A percentile compares a stretch with the other conserved stretches of the same genome.
Evolutionary conservation across 2,329 filamentous ascomycete species (phyloP).

Genomic region (Erysiphe pulchra): DNA sequence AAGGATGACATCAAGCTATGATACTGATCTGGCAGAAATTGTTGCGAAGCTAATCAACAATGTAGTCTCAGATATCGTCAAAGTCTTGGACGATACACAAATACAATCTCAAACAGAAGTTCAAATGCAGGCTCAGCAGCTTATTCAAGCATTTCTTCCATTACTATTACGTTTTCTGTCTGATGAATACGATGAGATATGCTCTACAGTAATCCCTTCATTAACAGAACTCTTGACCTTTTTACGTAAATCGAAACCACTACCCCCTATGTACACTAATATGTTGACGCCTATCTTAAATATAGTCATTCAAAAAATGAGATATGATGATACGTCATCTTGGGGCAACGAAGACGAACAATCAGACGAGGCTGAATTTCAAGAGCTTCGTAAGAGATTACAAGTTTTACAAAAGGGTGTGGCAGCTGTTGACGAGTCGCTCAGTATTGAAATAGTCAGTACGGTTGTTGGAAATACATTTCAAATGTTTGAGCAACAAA

Average conservation of each 20-base stretch:
- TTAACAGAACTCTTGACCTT: conserved; percentile 82
- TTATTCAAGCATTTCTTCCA: conserved; percentile 63
- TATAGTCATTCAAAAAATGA: conserved; percentile 85
- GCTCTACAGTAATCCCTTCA: conserved; percentile 80
- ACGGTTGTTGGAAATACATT: conserved; percentile 76
- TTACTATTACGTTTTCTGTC: conserved; percentile 83
- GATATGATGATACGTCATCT: conserved; percentile 79
- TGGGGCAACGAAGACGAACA: conserved; percentile 91
- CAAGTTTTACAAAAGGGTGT: conserved; percentile 83
- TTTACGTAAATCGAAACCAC: conserved; percentile 50
- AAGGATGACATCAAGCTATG: conserved; percentile 64
- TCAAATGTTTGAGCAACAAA: conserved; percentile 47
- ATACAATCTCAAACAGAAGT: conserved; percentile 35
- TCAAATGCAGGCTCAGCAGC: conserved; percentile 50
- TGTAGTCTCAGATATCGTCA: conserved; percentile 64
- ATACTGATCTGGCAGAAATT: conserved; percentile 82
- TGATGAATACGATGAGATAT: conserved; percentile 95
- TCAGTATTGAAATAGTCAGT: conserved; percentile 75
- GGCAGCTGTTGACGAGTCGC: conserved; percentile 60
- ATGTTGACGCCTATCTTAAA: conserved; percentile 77
- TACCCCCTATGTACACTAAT: conserved; percentile 50
- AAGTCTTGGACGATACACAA: conserved; percentile 45
- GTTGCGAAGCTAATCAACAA: conserved; percentile 92
- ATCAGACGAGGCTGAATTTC: conserved; percentile 91
- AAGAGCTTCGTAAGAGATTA: conserved; percentile 72